These are phyloP conservation scores for Saprolegnia diclina DNA, from an alignment of 352 stramenopile genomes.

Conservation along the genomic window DNA sequence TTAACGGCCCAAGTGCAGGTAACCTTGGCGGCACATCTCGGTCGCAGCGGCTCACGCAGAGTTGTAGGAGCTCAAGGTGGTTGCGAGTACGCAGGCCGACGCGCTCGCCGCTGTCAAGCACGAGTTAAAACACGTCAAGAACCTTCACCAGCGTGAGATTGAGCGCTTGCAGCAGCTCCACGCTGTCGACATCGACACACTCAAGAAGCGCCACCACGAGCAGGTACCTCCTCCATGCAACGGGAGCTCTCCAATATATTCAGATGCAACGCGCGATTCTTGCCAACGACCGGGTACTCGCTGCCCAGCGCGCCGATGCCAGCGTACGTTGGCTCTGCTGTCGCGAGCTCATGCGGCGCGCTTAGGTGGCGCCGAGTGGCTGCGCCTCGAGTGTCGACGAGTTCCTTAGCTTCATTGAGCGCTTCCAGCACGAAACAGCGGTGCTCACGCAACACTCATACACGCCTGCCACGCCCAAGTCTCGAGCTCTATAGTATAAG, in stretches of 20 bases:
- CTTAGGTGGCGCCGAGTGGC: not conserved
- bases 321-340: not conserved
- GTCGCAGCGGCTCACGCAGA: not conserved
- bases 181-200: constrained; percentile 15
- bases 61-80: constrained; percentile 11
- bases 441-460: not conserved
- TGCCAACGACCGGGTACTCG: constrained; percentile 14
- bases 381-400: not conserved
- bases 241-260: not conserved
- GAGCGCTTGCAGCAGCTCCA: constrained; percentile 19
- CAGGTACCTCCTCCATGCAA: not conserved
- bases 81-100: not conserved
- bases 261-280: constrained; percentile 26
- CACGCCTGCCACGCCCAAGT: not conserved
- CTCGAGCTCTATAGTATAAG: too few species aligned
- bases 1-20: constrained; percentile 17
- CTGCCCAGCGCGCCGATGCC: not conserved
- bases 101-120: not conserved
- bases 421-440: constrained; percentile 13
- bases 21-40: too few species aligned
- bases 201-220: constrained; percentile 17
- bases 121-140: not conserved
- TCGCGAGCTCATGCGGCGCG: not conserved
- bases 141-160: not conserved
- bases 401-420: constrained; percentile 24